Base-by-base conservation (phyloP, 371 early-diverging fungal genomes). In the Entomophthora muscae region DNA sequence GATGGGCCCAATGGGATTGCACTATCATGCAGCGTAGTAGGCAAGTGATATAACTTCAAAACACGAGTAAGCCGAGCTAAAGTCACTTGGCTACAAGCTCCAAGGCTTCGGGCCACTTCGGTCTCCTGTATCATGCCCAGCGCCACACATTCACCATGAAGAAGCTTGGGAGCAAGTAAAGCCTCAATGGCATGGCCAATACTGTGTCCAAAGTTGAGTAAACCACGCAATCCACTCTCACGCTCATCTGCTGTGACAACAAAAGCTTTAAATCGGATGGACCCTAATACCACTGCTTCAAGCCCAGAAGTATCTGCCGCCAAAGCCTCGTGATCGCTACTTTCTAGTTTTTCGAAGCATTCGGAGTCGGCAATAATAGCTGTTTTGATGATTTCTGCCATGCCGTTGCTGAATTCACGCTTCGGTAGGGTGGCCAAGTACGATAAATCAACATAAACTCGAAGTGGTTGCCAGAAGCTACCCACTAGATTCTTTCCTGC, bases 351-450 rank as follows among this genome's bases (percentile, higher is more conserved):
- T 13, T 80, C 76, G 72, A 97, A 97, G 74, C 94, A 93, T 32
- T 79, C 76, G 58, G 86, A 85, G 62, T 76, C 78, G 84, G 90
- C 90, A 72, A 97, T 92, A 53, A 94, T 93, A 12, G 96, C 96
- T 0, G 95, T 95, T 82, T 98, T 98, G 73, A 98, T 86, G 42
- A 95, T 87, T 76, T 98, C 98, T 3, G 95, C 98, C 89, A 98
- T 88, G 28, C 98, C 98, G 70, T 95, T 95, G 17, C 86, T 78
- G 72, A 95, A 93, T 72, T 98, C 94, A 61, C 98, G 84, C 53
- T 81, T 81, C 1, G 96, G 95, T 63, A 98, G 75, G 1, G 95
- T 95, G 65, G 79, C 72, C 56, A 98, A 77, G 64, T 90, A 89
- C 29, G 78, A 71, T 52, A 92, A 71, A 75, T 96, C 96, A 71